A percentile compares a stretch with the other conserved stretches of the same genome.
These are phyloP conservation scores for Aspergillus ochraceus DNA, from an alignment of 2,329 filamentous ascomycete genomes.

Conservation along the genomic window DNA sequence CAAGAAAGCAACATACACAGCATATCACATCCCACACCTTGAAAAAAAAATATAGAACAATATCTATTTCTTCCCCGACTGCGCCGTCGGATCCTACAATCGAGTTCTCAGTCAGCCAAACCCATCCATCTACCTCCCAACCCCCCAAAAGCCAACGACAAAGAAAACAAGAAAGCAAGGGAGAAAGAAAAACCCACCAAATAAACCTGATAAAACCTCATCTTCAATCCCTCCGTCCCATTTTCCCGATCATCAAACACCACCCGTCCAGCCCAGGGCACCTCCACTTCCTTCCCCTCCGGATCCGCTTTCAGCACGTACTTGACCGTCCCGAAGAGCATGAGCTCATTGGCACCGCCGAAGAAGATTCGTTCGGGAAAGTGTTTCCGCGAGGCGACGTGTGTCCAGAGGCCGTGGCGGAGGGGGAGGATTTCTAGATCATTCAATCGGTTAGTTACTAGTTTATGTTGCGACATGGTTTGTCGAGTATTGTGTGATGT, in stretches of 20 bases:
- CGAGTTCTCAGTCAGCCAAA: background rate
- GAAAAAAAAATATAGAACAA: background rate
- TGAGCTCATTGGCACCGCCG: conserved; percentile 34
- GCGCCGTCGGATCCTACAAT: conserved; percentile 33
- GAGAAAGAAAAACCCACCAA: conserved; percentile 28
- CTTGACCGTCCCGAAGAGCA: conserved; percentile 38
- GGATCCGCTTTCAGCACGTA: conserved; percentile 34
- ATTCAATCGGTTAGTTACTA: too few species aligned
- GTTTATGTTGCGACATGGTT: too few species aligned
- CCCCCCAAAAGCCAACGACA: background rate
- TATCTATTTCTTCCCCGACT: conserved; percentile 34
- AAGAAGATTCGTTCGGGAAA: conserved; percentile 33
- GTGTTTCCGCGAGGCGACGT: conserved; percentile 36
- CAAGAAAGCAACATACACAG: conserved; percentile 2
- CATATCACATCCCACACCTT: background rate
- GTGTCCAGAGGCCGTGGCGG: conserved; percentile 38
- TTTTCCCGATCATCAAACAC: conserved; percentile 29
- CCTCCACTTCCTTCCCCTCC: conserved; percentile 30
- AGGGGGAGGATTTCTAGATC: conserved; percentile 33
- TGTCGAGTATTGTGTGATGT: background rate
- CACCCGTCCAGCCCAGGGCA: conserved; percentile 39
- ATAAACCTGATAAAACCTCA: conserved; percentile 44
- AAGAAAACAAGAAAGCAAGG: background rate
- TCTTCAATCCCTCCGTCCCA: conserved; percentile 27
- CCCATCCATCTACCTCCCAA: background rate